phyloP scores from a whole-genome alignment of 331 rosid genomes.

The Telfairia occidentalis region DNA sequence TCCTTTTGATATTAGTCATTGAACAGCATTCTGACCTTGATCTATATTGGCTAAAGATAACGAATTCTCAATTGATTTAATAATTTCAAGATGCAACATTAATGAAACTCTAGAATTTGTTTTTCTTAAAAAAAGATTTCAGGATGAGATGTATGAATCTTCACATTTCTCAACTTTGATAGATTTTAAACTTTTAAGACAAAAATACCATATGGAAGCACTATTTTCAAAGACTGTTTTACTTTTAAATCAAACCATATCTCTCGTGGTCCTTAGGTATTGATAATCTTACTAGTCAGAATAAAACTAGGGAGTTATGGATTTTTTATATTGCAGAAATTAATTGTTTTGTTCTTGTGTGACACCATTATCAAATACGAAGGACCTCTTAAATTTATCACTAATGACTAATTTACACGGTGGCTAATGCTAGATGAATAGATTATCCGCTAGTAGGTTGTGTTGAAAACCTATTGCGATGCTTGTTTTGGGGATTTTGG shows the following conservation, averaged over 20 bases:
- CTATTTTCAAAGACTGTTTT: neutral
- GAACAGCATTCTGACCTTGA: neutral
- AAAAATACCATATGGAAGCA: neutral
- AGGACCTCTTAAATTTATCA: neutral
- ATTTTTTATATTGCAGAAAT: neutral
- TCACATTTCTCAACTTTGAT: neutral
- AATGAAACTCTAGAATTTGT: neutral
- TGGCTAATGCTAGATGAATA: neutral
- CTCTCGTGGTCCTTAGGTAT: neutral
- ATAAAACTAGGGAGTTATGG: neutral
- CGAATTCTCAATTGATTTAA: neutral
- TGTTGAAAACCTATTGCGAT: neutral
- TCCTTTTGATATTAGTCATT: neutral
- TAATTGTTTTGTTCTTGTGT: neutral
- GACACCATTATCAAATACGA: neutral
- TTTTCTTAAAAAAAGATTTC: neutral
- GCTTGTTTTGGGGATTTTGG: neutral
- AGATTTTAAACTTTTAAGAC: neutral
- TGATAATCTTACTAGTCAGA: neutral
- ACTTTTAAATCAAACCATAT: neutral
- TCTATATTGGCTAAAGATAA: neutral
- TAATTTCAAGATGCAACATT: neutral
- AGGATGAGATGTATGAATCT: neutral
- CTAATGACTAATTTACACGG: neutral
- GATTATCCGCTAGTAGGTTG: neutral